Base-by-base conservation (phyloP, 2,329 filamentous ascomycete genomes). In the Verticillium albo-atrum region DNA sequence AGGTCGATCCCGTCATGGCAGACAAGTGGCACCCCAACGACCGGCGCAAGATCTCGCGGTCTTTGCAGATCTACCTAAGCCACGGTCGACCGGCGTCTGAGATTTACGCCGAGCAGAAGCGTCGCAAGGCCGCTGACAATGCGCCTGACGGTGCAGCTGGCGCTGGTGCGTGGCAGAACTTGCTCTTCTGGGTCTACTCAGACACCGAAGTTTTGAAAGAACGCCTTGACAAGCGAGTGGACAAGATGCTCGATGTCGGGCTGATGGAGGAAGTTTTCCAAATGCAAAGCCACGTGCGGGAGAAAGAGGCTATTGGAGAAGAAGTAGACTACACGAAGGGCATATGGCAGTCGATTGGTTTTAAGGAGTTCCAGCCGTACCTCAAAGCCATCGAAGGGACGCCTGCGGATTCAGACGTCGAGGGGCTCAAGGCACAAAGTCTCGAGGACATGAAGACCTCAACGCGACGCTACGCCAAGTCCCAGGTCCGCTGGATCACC, bases 301-400 rank as follows among this genome's bases (percentile, higher is more conserved):
- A 67, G 2, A 70, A 69, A 20, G 63, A 71, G 0, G 70, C 75
- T 0, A 68, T 76, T 2, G 88, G 86, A 0, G 72, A 79, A 2
- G 64, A 73, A 0, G 74, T 95, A 2, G 92, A 98, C 68, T 82
- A 86, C 64, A 90, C 85, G 1, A 86, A 88, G 57, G 96, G 95
- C 0, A 96, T 99, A 51, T 99, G 94, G 92, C 90, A 96, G 57
- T 95, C 93, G 1, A 99, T 99, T 62, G 95, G 95, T 1, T 97
- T 92, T 75, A 97, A 96, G 71, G 92, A 99, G 70, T 89, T 98
- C 69, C 83, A 90, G 60, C 81, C 85, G 0, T 97, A 92, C 68
- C 76, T 93, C 26, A 67, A 75, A 2, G 82, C 83, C 1, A 61
- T 78, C 15, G 66, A 74, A 64, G 62, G 72, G 32, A 65, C 65